Evolutionary conservation across 1,139 yeast species (phyloP).

Genomic region (Lizanozyma gosingica): DNA sequence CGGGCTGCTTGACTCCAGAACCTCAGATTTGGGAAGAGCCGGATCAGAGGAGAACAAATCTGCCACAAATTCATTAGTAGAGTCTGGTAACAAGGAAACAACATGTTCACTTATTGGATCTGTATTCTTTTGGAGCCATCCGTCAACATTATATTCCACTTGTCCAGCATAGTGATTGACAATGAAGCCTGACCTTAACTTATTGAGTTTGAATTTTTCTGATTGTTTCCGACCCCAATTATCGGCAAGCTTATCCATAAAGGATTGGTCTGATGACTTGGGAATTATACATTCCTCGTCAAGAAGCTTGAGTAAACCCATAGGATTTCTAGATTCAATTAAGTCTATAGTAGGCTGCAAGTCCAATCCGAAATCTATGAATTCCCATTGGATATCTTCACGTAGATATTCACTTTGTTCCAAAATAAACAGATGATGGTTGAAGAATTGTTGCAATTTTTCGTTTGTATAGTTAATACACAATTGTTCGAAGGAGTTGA

Average conservation of each 20-base stretch:
- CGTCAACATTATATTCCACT: slow-evolving; percentile 85
- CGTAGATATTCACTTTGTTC: slow-evolving; percentile 94
- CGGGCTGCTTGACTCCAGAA: not conserved
- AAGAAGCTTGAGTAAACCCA: slow-evolving; percentile 81
- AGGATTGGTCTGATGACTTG: slow-evolving; percentile 73
- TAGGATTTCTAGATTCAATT: slow-evolving; percentile 67
- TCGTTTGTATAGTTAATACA: slow-evolving; percentile 97
- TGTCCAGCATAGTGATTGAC: slow-evolving; percentile 92
- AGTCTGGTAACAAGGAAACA: slow-evolving; percentile 44
- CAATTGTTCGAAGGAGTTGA: slow-evolving; percentile 89
- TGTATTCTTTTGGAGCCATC: slow-evolving; percentile 91
- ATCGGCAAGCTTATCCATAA: slow-evolving; percentile 67
- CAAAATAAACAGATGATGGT: slow-evolving; percentile 93
- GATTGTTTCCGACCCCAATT: slow-evolving; percentile 35
- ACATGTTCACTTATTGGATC: slow-evolving; percentile 86
- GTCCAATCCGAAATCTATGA: slow-evolving; percentile 94
- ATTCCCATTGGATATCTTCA: slow-evolving; percentile 95
- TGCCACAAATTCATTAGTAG: slow-evolving; percentile 43
- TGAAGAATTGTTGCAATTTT: slow-evolving; percentile 91
- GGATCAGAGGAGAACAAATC: slow-evolving; percentile 12
- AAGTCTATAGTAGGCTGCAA: slow-evolving; percentile 90
- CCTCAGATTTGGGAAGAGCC: not conserved
- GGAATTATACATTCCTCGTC: slow-evolving; percentile 98
- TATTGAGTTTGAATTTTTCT: slow-evolving; percentile 62
- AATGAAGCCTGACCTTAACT: slow-evolving; percentile 61